These are phyloP conservation scores for Balamuthia mandrillaris DNA, from an alignment of 208 protist genomes.

Conservation along the genomic window DNA sequence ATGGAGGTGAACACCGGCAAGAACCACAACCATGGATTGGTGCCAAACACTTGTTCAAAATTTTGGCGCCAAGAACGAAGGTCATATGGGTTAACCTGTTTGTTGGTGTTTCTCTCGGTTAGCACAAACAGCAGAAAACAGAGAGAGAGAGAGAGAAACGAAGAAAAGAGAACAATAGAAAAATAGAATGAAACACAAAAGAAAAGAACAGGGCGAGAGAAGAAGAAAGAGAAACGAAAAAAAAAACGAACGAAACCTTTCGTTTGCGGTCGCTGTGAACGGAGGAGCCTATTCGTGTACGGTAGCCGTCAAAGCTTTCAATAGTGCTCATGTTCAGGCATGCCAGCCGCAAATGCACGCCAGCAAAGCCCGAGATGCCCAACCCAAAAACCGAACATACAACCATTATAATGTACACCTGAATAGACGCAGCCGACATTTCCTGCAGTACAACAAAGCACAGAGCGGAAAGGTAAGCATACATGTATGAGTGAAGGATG, in stretches of 20 bases:
- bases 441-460: no score
- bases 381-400: slow-evolving; percentile 18
- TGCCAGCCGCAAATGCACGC: not conserved
- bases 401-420: slow-evolving; percentile 21
- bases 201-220: no score
- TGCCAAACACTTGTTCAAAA: slow-evolving; percentile 38
- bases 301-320: slow-evolving; percentile 7
- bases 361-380: slow-evolving; percentile 17
- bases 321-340: slow-evolving; percentile 17
- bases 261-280: not conserved
- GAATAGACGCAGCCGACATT: slow-evolving; percentile 7
- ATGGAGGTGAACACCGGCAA: not conserved
- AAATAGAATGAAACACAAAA: no score
- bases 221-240: not conserved
- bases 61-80: not conserved
- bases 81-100: not conserved
- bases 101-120: not conserved
- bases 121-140: not conserved
- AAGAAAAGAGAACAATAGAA: not conserved
- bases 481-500: no score
- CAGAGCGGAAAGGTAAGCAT: no score
- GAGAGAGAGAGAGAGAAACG: not conserved
- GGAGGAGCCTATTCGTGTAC: not conserved
- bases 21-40: slow-evolving; percentile 41
- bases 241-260: not conserved